Base-by-base conservation (phyloP, 371 early-diverging fungal species). In the Apophysomyces ossiformis region DNA sequence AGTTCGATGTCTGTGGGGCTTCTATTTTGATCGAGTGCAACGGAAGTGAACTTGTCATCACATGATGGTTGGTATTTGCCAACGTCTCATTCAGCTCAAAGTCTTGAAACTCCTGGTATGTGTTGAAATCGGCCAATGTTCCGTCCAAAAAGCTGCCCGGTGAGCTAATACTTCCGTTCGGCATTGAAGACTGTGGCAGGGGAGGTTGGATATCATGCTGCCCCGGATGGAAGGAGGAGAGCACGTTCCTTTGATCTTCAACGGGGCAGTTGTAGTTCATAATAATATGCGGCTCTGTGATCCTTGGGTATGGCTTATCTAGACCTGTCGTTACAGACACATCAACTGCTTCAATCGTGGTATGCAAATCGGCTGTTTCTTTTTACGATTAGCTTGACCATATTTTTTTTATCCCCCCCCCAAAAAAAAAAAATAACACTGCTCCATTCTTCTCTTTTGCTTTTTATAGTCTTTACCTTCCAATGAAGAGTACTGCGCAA, bases 211-310 rank as follows among this genome's bases (percentile, higher is more conserved):
- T 26, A 50, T 21, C 21, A 50, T 50, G 54, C 54, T 50, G 54
- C 21, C 54, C 54, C 54, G 54, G 54, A 50, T 50, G 54, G 54
- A 50, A 50, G 54, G 54, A 50, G 54, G 54, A 50, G 54, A 50
- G 54, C 54, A 50, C 54, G 54, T 50, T 50, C 54, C 54, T 50
- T 50, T 50, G 54, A 50, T 50, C 54, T 50, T 50, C 54, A 50
- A 50, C 54, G 54, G 54, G 54, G 54, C 54, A 50, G 54, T 50
- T 50, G 54, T 50, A 50, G 54, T 50, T 50, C 54, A 50, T 50
- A 50, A 50, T 50, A 21, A 50, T 50, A 50, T 50, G 54, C 54
- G 54, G 54, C 54, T 50, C 54, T 50, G 54, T 50, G 54, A 16
- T 50, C 54, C 54, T 50, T 50, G 54, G 21, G 21, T 50, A 50